These are phyloP conservation scores for Picea abies DNA, from an alignment of 83 land plant species.

Conservation along the genomic window DNA sequence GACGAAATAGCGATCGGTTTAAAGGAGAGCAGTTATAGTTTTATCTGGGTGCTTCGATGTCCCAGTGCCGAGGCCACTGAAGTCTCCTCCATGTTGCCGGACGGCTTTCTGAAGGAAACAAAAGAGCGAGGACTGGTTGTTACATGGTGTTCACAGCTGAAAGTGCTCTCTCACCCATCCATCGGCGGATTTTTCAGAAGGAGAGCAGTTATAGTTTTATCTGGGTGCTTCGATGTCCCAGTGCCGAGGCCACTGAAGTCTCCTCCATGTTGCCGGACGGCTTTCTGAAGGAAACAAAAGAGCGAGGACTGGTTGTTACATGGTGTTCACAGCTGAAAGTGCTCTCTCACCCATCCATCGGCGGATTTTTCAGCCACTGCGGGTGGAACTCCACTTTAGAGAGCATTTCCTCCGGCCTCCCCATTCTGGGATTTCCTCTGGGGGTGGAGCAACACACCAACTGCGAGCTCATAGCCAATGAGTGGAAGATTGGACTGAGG, in stretches of 20 bases:
- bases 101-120: slow-evolving; percentile 23
- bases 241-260: not conserved
- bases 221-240: slow-evolving; percentile 7
- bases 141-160: slow-evolving; percentile 60
- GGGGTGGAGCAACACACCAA: slow-evolving; percentile 37
- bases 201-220: slow-evolving; percentile 3
- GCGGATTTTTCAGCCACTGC: slow-evolving; percentile 58
- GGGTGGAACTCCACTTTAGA: slow-evolving; percentile 58
- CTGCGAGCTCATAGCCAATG: slow-evolving; percentile 32
- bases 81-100: slow-evolving; percentile 1
- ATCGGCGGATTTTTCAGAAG: slow-evolving; percentile 48
- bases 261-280: slow-evolving; percentile 18
- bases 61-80: not conserved
- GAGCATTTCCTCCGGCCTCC: slow-evolving; percentile 39
- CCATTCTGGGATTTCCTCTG: slow-evolving; percentile 42
- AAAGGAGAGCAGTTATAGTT: slow-evolving; percentile 4
- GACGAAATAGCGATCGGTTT: slow-evolving; percentile 38
- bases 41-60: slow-evolving; percentile 8
- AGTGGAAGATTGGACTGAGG: slow-evolving; percentile 47
- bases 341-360: slow-evolving; percentile 38
- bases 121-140: slow-evolving; percentile 31
- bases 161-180: slow-evolving; percentile 37
- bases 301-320: slow-evolving; percentile 34
- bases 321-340: slow-evolving; percentile 60
- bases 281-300: slow-evolving; percentile 16